phyloP scores from a whole-genome alignment of 345 rosid genomes.

The Citrus cavaleriei region DNA sequence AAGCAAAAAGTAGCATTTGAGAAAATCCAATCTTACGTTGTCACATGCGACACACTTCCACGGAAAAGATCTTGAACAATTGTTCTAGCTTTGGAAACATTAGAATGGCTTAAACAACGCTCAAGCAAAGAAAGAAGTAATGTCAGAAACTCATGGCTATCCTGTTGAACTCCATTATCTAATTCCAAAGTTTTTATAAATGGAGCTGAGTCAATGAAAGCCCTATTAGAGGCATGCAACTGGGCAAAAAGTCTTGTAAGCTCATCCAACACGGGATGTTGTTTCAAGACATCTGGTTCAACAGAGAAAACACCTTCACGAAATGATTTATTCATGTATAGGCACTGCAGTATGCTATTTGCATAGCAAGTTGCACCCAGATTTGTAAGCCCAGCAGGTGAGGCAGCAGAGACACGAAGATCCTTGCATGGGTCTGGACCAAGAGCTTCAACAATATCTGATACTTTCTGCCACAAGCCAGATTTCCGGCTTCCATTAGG shows the following conservation, averaged over 20 bases:
- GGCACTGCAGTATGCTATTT: constrained; percentile 89
- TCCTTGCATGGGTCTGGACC: constrained; percentile 72
- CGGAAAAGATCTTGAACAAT: constrained; percentile 96
- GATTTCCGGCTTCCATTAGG: constrained; percentile 76
- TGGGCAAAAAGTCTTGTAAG: constrained; percentile 84
- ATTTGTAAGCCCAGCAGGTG: constrained; percentile 91
- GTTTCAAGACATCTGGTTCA: constrained; percentile 65
- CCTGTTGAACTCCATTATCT: constrained; percentile 96
- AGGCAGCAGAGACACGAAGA: constrained; percentile 60
- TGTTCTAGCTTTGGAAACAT: constrained; percentile 55
- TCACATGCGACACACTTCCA: constrained; percentile 95
- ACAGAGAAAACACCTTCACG: constrained; percentile 80
- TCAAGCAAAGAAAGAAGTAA: constrained; percentile 93
- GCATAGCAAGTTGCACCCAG: constrained; percentile 98
- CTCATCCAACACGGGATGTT: constrained; percentile 83
- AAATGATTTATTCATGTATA: constrained; percentile 82
- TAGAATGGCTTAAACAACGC: constrained; percentile 69
- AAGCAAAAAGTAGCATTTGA: neutral
- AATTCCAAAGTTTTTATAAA: constrained; percentile 85
- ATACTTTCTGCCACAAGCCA: constrained; percentile 90
- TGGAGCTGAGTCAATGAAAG: constrained; percentile 91
- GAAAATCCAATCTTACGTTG: constrained; percentile 61
- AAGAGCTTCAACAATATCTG: constrained; percentile 56
- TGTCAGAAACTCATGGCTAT: constrained; percentile 93
- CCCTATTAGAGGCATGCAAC: constrained; percentile 72